Percentiles rank a stretch among this genome's conserved stretches.
Conservation (phyloP, 2,329 filamentous ascomycete genomes). For the Cyanodermella asteris region DNA sequence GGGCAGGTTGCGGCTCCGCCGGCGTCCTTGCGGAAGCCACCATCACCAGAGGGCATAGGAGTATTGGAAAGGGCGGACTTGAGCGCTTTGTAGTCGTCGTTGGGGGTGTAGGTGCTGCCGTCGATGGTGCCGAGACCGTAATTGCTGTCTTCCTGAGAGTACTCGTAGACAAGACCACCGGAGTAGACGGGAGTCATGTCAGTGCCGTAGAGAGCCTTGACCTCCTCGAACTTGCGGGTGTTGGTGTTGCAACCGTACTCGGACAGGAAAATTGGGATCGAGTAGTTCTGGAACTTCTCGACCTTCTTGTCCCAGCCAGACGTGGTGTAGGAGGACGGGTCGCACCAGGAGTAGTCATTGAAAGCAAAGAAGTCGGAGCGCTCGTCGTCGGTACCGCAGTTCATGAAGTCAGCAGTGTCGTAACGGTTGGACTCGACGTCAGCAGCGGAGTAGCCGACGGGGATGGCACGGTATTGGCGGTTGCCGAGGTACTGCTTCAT, state of each 20-base stretch:
- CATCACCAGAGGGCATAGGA: constrained; percentile 30
- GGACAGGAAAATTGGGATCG: constrained; percentile 78
- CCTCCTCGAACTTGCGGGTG: constrained; percentile 60
- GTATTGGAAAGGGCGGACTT: constrained; percentile 28
- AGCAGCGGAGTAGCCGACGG: constrained; percentile 56
- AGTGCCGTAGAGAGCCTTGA: constrained; percentile 53
- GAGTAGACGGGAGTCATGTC: constrained; percentile 85
- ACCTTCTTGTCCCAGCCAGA: constrained; percentile 82
- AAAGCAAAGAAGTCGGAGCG: constrained; percentile 78
- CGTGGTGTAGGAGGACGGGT: constrained; percentile 41
- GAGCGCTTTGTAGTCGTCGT: constrained; percentile 39
- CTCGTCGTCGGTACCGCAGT: constrained; percentile 67
- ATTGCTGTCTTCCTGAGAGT: constrained; percentile 55
- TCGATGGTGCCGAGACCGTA: constrained; percentile 58
- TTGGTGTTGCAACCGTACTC: constrained; percentile 83
- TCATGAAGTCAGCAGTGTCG: constrained; percentile 79
- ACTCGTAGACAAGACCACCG: constrained; percentile 91
- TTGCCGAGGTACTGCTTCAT: constrained; percentile 47
- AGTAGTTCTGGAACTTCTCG: constrained; percentile 66
- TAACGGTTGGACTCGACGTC: constrained; percentile 70
- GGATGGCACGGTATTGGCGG: constrained; percentile 40
- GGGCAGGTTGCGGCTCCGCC: constrained; percentile 34
- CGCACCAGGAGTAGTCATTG: constrained; percentile 80
- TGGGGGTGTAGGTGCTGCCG: constrained; percentile 32
- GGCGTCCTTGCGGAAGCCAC: constrained; percentile 35